A percentile compares a stretch with the other conserved stretches of the same genome.
phyloP scores from a whole-genome alignment of 441 rosid species.

The Pelargonium myrrhifolium region DNA sequence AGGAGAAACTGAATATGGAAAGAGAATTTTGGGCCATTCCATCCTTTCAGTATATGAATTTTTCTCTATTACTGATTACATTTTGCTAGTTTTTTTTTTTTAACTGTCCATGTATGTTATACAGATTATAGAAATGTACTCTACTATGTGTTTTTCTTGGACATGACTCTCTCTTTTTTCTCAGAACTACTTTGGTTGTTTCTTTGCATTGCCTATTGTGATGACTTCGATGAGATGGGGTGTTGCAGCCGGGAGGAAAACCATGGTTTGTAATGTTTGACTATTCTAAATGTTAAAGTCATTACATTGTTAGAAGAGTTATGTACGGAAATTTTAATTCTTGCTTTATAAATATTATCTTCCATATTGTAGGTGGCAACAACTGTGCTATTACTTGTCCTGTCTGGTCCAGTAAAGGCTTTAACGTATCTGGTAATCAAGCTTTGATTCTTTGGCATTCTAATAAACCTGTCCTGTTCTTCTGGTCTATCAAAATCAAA shows the following conservation, averaged over 20 bases:
- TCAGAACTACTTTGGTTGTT: slow-evolving; percentile 94
- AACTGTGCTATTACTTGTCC: slow-evolving; percentile 65
- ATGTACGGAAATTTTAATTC: slow-evolving; percentile 1
- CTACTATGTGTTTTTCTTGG: neutral
- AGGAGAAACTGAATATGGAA: no score
- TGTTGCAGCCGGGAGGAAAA: slow-evolving; percentile 83
- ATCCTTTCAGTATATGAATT: no score
- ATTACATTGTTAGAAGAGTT: neutral
- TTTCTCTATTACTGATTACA: no score
- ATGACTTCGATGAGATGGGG: slow-evolving; percentile 79
- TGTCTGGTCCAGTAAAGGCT: slow-evolving; percentile 86
- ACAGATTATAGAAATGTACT: neutral
- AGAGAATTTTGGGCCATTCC: no score
- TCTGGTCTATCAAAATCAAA: neutral
- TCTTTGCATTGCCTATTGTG: slow-evolving; percentile 77
- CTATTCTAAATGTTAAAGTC: neutral
- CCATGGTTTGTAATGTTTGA: slow-evolving; percentile 45
- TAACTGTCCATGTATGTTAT: no score
- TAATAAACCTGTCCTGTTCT: neutral
- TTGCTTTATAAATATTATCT: neutral
- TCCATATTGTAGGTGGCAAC: slow-evolving; percentile 66
- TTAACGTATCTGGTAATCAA: slow-evolving; percentile 71
- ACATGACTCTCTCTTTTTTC: neutral
- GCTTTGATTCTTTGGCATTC: neutral
- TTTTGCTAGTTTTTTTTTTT: no score